Evolutionary conservation across 1,284 basidiomycete species (phyloP).

Genomic region (Phylloboletellus chloephorus): DNA sequence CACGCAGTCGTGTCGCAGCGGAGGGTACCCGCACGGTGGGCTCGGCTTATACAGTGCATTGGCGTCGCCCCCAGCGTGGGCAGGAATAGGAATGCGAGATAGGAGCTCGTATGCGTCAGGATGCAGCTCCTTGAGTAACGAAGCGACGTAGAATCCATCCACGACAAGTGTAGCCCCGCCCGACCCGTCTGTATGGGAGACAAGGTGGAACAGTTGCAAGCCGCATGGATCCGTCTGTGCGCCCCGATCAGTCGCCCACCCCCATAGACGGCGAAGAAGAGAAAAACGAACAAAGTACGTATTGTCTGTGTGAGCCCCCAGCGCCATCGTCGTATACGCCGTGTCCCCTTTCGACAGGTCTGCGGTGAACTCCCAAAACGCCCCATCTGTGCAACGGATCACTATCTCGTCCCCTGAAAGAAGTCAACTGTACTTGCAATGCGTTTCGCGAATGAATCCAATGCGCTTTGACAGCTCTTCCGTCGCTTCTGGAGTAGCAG

Average conservation of each 20-base stretch:
- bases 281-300: slow-evolving; percentile 83
- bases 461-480: slow-evolving; percentile 76
- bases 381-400: slow-evolving; percentile 55
- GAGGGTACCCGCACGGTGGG: slow-evolving; percentile 57
- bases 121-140: slow-evolving; percentile 67
- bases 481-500: slow-evolving; percentile 78
- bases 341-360: slow-evolving; percentile 89
- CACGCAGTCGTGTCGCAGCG: slow-evolving; percentile 59
- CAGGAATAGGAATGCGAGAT: slow-evolving; percentile 64
- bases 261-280: slow-evolving; percentile 2
- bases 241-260: slow-evolving; percentile 14
- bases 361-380: slow-evolving; percentile 97
- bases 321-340: slow-evolving; percentile 83
- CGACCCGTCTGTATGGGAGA: slow-evolving; percentile 76
- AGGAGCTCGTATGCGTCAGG: slow-evolving; percentile 73
- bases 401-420: slow-evolving; percentile 3
- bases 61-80: slow-evolving; percentile 85
- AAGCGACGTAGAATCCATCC: slow-evolving; percentile 91
- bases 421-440: slow-evolving; percentile 50
- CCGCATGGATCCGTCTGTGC: slow-evolving; percentile 87
- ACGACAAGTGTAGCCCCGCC: slow-evolving; percentile 90
- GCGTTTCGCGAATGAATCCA: slow-evolving; percentile 88
- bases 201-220: slow-evolving; percentile 91
- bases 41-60: slow-evolving; percentile 60
- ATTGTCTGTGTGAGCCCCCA: slow-evolving; percentile 93